A percentile compares a stretch with the other conserved stretches of the same genome.
phyloP scores from a whole-genome alignment of 306 rosid species.

The Cucurbita maxima region DNA sequence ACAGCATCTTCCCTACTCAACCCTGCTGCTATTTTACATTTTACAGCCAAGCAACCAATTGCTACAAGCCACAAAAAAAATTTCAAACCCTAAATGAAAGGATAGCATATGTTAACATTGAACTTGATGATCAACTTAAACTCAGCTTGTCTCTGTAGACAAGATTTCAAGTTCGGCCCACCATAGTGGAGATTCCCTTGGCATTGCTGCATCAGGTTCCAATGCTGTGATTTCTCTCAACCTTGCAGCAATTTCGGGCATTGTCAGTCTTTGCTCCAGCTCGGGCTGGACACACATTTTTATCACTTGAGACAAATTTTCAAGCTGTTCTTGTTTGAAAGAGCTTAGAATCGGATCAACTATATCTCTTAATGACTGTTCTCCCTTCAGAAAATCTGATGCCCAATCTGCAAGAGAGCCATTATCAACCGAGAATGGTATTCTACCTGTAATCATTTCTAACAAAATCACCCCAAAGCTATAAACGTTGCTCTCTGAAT shows the following conservation, averaged over 20 bases:
- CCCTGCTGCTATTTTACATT: neutral
- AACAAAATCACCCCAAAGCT: conserved; percentile 62
- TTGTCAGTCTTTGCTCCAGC: conserved; percentile 39
- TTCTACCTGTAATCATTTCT: conserved; percentile 63
- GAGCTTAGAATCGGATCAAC: conserved; percentile 52
- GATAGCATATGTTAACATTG: conserved; percentile 1
- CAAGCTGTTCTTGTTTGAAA: conserved; percentile 34
- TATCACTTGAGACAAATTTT: conserved; percentile 35
- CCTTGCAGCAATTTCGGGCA: conserved; percentile 39
- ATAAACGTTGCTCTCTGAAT: conserved; percentile 46
- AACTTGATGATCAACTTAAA: conserved; percentile 1
- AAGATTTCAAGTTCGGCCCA: conserved; percentile 91
- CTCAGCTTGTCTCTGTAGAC: conserved; percentile 38
- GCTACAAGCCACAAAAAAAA: conserved; percentile 19
- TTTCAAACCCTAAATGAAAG: neutral
- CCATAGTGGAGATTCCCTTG: conserved; percentile 82
- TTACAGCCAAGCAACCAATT: conserved; percentile 1
- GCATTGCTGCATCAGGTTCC: conserved; percentile 67
- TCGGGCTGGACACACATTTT: conserved; percentile 37
- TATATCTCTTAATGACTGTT: conserved; percentile 35
- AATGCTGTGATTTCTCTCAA: conserved; percentile 52
- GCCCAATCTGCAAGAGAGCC: conserved; percentile 46
- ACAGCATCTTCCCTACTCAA: neutral
- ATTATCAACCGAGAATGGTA: conserved; percentile 39
- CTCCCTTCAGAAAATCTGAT: conserved; percentile 37